These are phyloP conservation scores for Phyllosticta paracitricarpa DNA, from an alignment of 2,329 filamentous ascomycete species.

Conservation along the genomic window DNA sequence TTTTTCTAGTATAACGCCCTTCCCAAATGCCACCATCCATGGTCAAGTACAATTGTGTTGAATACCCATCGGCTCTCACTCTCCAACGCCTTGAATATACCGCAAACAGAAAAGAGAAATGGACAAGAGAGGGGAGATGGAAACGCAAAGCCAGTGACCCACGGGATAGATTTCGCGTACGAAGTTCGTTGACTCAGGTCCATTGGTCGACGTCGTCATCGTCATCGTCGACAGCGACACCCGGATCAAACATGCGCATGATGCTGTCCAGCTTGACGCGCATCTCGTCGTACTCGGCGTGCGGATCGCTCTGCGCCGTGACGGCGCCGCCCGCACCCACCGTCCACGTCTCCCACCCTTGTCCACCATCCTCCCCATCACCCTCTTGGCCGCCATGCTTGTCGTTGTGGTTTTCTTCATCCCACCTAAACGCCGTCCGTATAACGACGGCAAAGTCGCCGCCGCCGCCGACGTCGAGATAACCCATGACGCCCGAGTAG, in stretches of 20 bases:
- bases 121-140: no score
- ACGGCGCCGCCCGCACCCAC: conserved; percentile 87
- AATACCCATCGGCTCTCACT: no score
- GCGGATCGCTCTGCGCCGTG: conserved; percentile 69
- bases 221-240: not conserved
- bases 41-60: no score
- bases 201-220: no score
- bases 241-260: conserved; percentile 19
- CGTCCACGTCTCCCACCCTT: conserved; percentile 54
- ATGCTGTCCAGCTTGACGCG: conserved; percentile 31
- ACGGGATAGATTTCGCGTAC: no score
- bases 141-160: no score
- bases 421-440: conserved; percentile 66
- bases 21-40: no score
- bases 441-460: conserved; percentile 92
- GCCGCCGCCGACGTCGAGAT: conserved; percentile 73
- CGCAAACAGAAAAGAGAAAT: no score
- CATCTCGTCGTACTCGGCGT: conserved; percentile 89
- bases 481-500: conserved; percentile 84
- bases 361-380: not conserved
- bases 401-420: conserved; percentile 39
- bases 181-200: not conserved
- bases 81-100: no score
- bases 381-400: conserved; percentile 17
- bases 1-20: no score